Conservation (phyloP, 2,329 filamentous ascomycete species). For the Aspergillus chevalieri region DNA sequence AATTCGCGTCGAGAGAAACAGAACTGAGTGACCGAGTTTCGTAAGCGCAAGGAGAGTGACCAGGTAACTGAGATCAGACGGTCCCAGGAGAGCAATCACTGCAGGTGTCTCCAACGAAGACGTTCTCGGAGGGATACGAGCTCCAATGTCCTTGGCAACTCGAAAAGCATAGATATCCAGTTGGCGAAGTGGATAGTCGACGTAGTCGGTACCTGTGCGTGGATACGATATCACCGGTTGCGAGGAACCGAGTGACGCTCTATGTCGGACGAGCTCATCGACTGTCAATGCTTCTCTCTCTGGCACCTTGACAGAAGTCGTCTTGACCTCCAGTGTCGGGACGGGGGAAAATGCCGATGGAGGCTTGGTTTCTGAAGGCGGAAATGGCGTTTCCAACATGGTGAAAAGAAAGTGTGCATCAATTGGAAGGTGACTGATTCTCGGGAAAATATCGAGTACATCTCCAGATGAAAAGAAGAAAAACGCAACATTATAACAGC, state of each 20-base stretch:
- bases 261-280: slow-evolving; percentile 35
- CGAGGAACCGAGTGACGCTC: slow-evolving; percentile 30
- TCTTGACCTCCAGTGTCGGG: slow-evolving; percentile 1
- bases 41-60: slow-evolving; percentile 50
- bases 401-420: neutral
- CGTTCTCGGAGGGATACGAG: slow-evolving; percentile 16
- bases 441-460: neutral
- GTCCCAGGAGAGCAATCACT: slow-evolving; percentile 47
- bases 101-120: slow-evolving; percentile 22
- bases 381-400: neutral
- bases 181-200: slow-evolving; percentile 43
- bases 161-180: slow-evolving; percentile 33
- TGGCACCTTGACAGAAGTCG: neutral
- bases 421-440: neutral
- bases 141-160: slow-evolving; percentile 25
- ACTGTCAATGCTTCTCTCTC: slow-evolving; percentile 23
- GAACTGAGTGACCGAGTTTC: slow-evolving; percentile 50
- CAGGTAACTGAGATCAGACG: slow-evolving; percentile 51
- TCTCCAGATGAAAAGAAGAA: neutral
- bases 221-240: slow-evolving; percentile 42
- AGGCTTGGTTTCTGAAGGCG: neutral
- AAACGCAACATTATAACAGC: neutral
- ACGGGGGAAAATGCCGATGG: neutral
- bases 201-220: slow-evolving; percentile 38
- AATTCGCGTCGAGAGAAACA: slow-evolving; percentile 52